Evolutionary conservation across 495 filamentous ascomycete species (phyloP), one percentile per base, ranked within the genome.

Genomic region (Aspergillus mulundensis): DNA sequence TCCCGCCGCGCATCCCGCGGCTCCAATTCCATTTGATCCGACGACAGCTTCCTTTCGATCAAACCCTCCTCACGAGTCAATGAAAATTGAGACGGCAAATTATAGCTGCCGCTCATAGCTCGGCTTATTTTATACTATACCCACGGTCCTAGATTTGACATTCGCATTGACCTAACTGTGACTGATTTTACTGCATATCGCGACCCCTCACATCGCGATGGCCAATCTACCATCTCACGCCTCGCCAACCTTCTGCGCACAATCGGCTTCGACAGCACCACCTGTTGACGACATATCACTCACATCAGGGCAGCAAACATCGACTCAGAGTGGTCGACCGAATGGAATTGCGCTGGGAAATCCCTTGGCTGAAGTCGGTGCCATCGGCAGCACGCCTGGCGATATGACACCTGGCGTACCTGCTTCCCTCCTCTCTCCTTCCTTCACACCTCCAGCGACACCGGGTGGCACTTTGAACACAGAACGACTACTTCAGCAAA

Each of bases 391-490:
- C 32, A 41, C 60, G 49, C 50, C 62, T 48, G 49, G 62, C 54
- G 62, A 64, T 60, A 42, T 63, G 14, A 74, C 75, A 24, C 67
- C 77, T 43, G 66, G 72, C 28, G 58, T 81, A 7, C 81, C 81
- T 1, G 74, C 70, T 7, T 78, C 72, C 7, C 76, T 90, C 28
- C 72, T 94, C 21, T 89, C 85, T 40, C 89, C 90, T 0, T 83
- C 84, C 42, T 90, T 92, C 69, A 92, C 89, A 19, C 89, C 89
- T 6, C 89, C 89, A 18, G 68, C 73, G n/a, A 83, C 83, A 5
- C 89, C 88, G 1, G 87, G 87, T 1, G 84, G 85, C 5, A 82
- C 80, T 48, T 70, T 82, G 40, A 84, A 81, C 7, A 80, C 8
- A 61, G 79, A 50, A 72, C 74, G 59, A 54, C 40, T 66, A 50